Evolutionary conservation across 257 asterid genomes (phyloP).

Genomic region (Eucommia ulmoides): DNA sequence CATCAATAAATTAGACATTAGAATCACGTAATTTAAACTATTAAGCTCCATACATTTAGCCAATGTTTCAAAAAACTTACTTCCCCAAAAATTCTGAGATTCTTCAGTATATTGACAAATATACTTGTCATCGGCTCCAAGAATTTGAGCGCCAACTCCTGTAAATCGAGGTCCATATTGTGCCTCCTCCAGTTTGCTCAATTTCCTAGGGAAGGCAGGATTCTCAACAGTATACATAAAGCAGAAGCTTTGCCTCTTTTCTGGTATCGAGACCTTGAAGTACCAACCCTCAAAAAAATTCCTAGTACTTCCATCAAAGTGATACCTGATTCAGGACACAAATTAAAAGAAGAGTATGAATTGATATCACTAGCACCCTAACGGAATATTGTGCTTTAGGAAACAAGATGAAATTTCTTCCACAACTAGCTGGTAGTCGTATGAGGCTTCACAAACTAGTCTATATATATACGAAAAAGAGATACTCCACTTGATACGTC

Average conservation of each 20-base stretch:
- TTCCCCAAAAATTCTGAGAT: constrained; percentile 84
- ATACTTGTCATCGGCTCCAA: constrained; percentile 95
- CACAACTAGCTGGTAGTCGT: not conserved
- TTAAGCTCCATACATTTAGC: not conserved
- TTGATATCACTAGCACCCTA: not conserved
- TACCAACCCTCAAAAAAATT: constrained; percentile 96
- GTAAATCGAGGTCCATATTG: constrained; percentile 73
- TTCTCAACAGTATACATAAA: constrained; percentile 90
- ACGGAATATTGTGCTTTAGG: not conserved
- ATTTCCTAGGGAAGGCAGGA: constrained; percentile 58
- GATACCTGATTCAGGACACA: constrained; percentile 43
- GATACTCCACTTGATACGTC: not conserved
- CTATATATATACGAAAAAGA: not conserved
- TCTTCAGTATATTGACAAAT: constrained; percentile 71
- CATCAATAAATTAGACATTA: constrained; percentile 1
- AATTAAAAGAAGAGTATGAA: not conserved
- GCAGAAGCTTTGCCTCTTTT: constrained; percentile 91
- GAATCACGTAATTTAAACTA: too few relatives aligned
- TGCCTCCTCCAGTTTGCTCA: constrained; percentile 45
- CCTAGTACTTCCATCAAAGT: constrained; percentile 82
- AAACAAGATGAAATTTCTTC: not conserved
- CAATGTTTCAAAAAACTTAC: constrained; percentile 23
- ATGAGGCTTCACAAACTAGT: not conserved
- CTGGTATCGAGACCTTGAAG: constrained; percentile 93
- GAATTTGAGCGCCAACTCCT: constrained; percentile 93